These are phyloP conservation scores for Blastocladiella emersonii DNA, from an alignment of 371 early-diverging fungal species.

Conservation along the genomic window DNA sequence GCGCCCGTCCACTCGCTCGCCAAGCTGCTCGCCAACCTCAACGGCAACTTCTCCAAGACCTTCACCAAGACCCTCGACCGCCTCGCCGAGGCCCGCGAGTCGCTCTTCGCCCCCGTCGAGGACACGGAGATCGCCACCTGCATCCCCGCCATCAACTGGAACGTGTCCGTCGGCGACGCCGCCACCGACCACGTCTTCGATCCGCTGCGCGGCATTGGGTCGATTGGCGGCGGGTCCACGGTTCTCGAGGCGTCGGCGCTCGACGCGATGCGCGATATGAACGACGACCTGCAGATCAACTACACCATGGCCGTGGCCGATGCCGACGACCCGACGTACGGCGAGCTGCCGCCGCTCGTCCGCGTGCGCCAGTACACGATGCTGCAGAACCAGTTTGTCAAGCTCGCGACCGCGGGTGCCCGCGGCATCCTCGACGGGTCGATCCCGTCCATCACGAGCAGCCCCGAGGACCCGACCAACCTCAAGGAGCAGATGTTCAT, in stretches of 20 bases:
- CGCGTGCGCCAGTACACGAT: conserved; percentile 4
- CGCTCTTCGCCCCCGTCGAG: not conserved
- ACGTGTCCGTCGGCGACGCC: not conserved
- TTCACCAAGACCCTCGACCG: not conserved
- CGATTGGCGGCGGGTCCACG: not conserved
- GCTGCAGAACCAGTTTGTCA: conserved; percentile 7
- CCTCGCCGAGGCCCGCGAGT: not conserved
- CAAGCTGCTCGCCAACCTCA: not conserved
- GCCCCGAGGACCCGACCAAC: not conserved
- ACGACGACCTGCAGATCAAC: conserved; percentile 6
- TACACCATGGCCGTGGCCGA: not conserved
- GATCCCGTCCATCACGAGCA: not conserved
- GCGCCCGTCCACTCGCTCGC: not conserved
- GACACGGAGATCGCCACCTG: not conserved
- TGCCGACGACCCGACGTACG: not conserved
- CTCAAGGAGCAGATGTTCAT: conserved; percentile 4
- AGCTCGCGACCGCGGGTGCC: not conserved
- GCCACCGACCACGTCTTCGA: conserved; percentile 4
- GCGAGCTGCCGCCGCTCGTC: not conserved
- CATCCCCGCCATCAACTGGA: conserved; percentile 5
- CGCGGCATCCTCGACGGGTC: conserved; percentile 4
- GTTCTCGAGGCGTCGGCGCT: conserved; percentile 2
- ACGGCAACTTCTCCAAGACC: conserved; percentile 1
- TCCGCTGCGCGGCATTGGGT: conserved; percentile 1
- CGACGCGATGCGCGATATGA: conserved; percentile 7